Conservation (phyloP, 805 yeast genomes). For the Kazachstania africana region DNA sequence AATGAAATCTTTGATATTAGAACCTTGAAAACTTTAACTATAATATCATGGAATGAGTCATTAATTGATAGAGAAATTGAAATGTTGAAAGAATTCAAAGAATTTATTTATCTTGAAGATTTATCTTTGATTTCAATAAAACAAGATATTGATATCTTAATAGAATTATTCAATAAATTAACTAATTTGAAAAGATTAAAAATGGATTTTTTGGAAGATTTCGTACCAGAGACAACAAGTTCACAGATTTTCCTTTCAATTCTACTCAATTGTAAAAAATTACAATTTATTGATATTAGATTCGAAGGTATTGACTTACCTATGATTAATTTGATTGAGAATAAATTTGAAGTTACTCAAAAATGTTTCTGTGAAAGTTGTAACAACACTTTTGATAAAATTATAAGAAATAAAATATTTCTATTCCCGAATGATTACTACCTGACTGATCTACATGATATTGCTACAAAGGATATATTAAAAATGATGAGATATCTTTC, state of each 20-base stretch:
- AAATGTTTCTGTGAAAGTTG: slow-evolving; percentile 24
- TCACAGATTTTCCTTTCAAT: slow-evolving; percentile 28
- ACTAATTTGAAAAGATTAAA: slow-evolving; percentile 28
- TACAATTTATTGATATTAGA: slow-evolving; percentile 31
- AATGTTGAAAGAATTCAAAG: slow-evolving; percentile 28
- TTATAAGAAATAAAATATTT: slow-evolving; percentile 25
- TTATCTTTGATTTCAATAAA: slow-evolving; percentile 32
- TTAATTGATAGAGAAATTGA: slow-evolving; percentile 24
- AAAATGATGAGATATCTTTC: slow-evolving; percentile 27
- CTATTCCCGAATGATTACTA: slow-evolving; percentile 21
- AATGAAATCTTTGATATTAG: slow-evolving; percentile 29
- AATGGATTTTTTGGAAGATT: slow-evolving; percentile 29
- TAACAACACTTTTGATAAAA: slow-evolving; percentile 21
- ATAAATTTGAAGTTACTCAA: slow-evolving; percentile 21
- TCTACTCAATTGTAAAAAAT: slow-evolving; percentile 22
- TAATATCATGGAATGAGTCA: slow-evolving; percentile 34
- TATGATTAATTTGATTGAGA: slow-evolving; percentile 18
- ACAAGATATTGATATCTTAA: slow-evolving; percentile 23
- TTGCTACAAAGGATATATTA: slow-evolving; percentile 28
- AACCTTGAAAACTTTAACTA: slow-evolving; percentile 27
- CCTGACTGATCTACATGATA: slow-evolving; percentile 17
- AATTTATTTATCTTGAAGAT: slow-evolving; percentile 28
- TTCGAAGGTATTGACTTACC: slow-evolving; percentile 26
- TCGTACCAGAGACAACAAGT: slow-evolving; percentile 22
- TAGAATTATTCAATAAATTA: slow-evolving; percentile 23